These are phyloP conservation scores for Fraxinus nigra DNA, from an alignment of 305 asterid genomes.

Conservation along the genomic window DNA sequence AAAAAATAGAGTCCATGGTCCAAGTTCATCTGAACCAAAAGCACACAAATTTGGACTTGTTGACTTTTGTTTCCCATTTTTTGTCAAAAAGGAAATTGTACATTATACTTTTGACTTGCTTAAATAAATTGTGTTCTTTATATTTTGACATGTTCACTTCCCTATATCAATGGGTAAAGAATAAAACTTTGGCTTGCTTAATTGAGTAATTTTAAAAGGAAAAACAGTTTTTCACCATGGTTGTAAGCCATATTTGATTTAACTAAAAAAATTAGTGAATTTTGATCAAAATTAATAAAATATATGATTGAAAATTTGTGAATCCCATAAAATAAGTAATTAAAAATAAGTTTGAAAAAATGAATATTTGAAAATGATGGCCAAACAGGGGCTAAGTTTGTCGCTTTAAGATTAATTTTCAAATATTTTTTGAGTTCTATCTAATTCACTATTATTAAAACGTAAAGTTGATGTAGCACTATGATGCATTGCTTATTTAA, in stretches of 20 bases:
- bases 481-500: too few relatives aligned
- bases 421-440: too few relatives aligned
- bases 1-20: not conserved
- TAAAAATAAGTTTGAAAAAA: too few relatives aligned
- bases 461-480: too few relatives aligned
- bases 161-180: not conserved
- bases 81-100: not conserved
- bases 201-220: not conserved
- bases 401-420: too few relatives aligned
- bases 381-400: too few relatives aligned
- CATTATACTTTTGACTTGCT: not conserved
- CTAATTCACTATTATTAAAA: too few relatives aligned
- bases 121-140: not conserved
- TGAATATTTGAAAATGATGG: too few relatives aligned
- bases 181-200: not conserved
- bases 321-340: too few relatives aligned
- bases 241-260: not conserved
- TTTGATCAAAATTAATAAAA: too few relatives aligned
- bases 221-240: not conserved
- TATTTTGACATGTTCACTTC: not conserved
- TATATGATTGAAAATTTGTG: too few relatives aligned
- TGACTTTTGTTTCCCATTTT: not conserved
- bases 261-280: not conserved
- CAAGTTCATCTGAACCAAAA: not conserved
- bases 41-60: not conserved